Evolutionary conservation across 495 filamentous ascomycete genomes (phyloP).

Genomic region (Recurvomyces mirabilis): DNA sequence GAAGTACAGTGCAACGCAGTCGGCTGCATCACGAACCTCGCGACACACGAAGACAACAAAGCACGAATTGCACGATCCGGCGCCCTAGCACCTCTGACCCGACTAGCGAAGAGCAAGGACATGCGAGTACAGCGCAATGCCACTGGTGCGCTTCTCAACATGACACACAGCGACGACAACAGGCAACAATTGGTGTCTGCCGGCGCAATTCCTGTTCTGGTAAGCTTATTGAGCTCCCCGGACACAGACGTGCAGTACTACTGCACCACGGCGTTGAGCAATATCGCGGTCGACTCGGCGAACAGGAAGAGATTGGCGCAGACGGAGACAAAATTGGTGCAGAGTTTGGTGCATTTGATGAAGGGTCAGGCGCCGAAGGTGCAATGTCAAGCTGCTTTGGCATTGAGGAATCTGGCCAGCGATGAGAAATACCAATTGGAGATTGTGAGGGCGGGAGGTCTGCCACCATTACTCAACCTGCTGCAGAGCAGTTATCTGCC

Average conservation of each 20-base stretch:
- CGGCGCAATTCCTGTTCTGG: slow-evolving; percentile 89
- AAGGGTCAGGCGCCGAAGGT: slow-evolving; percentile 95
- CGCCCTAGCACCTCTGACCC: slow-evolving; percentile 78
- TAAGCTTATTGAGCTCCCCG: slow-evolving; percentile 78
- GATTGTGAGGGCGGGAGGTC: slow-evolving; percentile 78
- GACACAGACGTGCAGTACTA: slow-evolving; percentile 99
- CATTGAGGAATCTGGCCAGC: slow-evolving; percentile 87
- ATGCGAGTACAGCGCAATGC: slow-evolving; percentile 98
- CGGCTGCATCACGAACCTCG: slow-evolving; percentile 94
- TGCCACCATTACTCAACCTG: slow-evolving; percentile 73
- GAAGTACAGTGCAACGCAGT: slow-evolving; percentile 99
- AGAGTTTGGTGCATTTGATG: slow-evolving; percentile 90
- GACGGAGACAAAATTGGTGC: slow-evolving; percentile 77
- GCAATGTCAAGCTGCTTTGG: slow-evolving; percentile 92
- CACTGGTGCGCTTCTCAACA: slow-evolving; percentile 90
- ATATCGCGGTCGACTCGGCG: slow-evolving; percentile 87
- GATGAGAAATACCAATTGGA: slow-evolving; percentile 98
- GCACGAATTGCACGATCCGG: slow-evolving; percentile 95
- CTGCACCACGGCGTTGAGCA: slow-evolving; percentile 95
- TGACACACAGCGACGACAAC: slow-evolving; percentile 99
- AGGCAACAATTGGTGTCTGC: slow-evolving; percentile 93
- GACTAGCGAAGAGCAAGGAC: slow-evolving; percentile 90
- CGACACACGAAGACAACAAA: slow-evolving; percentile 98
- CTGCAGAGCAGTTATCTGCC: slow-evolving; percentile 91
- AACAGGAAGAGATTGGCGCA: slow-evolving; percentile 85